Percentiles rank a stretch among this genome's conserved stretches.
phyloP scores from a whole-genome alignment of 192 early-diverging fungal genomes.

The Umbelopsis isabellina region DNA sequence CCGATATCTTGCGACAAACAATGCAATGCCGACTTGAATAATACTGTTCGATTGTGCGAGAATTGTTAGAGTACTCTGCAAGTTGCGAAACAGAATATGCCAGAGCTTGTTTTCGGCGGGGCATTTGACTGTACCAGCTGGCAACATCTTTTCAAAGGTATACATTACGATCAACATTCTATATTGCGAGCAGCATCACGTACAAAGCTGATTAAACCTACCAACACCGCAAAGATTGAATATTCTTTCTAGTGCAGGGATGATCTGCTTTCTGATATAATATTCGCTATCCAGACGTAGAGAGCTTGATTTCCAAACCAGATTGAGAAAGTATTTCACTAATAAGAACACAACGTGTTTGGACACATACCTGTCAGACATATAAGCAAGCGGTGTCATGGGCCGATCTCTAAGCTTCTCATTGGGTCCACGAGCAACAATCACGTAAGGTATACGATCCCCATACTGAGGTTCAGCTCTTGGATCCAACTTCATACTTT shows the following conservation, averaged over 20 bases:
- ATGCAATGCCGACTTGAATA: slow-evolving; percentile 68
- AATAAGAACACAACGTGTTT: background rate
- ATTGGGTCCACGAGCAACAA: slow-evolving; percentile 70
- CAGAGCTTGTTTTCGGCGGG: slow-evolving; percentile 54
- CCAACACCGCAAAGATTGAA: slow-evolving; percentile 77
- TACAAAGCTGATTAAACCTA: slow-evolving; percentile 1
- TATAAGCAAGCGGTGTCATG: slow-evolving; percentile 67
- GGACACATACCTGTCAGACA: slow-evolving; percentile 53
- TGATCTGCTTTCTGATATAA: slow-evolving; percentile 86
- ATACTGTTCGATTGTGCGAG: slow-evolving; percentile 66
- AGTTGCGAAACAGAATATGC: slow-evolving; percentile 42
- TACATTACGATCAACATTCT: background rate
- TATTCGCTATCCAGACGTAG: slow-evolving; percentile 77
- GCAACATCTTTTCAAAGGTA: slow-evolving; percentile 53
- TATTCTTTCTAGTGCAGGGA: slow-evolving; percentile 77
- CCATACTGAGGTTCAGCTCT: slow-evolving; percentile 83
- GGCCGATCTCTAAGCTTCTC: slow-evolving; percentile 74
- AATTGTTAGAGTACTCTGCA: background rate
- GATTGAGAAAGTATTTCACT: background rate
- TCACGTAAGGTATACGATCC: slow-evolving; percentile 89
- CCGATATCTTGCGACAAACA: slow-evolving; percentile 56
- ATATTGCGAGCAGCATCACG: background rate
- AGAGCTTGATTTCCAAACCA: slow-evolving; percentile 12
- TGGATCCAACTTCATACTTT: slow-evolving; percentile 67
- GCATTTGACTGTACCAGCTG: slow-evolving; percentile 77